A percentile compares a stretch with the other conserved stretches of the same genome.
Evolutionary conservation across 352 stramenopile genomes (phyloP).

Genomic region (Globisporangium cystogenes): DNA sequence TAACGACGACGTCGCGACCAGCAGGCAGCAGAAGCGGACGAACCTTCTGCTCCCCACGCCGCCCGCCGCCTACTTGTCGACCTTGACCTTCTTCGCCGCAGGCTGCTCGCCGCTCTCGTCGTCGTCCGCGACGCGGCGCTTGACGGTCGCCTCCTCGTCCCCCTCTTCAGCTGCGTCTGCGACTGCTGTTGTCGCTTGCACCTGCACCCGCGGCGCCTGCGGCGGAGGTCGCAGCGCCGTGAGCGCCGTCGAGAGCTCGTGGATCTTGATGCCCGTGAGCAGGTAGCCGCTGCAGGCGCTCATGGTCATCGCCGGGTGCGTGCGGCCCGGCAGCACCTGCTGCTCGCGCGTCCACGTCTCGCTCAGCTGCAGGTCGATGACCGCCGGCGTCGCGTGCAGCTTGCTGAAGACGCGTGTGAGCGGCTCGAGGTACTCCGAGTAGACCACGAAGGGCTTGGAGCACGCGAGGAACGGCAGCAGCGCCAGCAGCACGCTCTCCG

Average conservation of each 20-base stretch:
- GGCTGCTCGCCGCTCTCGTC: not conserved
- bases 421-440: constrained; percentile 92
- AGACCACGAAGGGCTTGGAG: constrained; percentile 95
- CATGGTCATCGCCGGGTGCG: constrained; percentile 97
- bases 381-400: constrained; percentile 86
- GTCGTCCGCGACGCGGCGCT: not conserved
- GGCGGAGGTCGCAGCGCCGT: not conserved
- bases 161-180: too few species aligned
- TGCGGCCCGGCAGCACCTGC: constrained; percentile 91
- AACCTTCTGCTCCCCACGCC: too few species aligned
- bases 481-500: constrained; percentile 74
- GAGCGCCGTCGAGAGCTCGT: constrained; percentile 15
- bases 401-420: constrained; percentile 87
- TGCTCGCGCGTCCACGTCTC: constrained; percentile 96
- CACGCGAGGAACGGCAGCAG: constrained; percentile 88
- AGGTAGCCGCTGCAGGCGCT: constrained; percentile 94
- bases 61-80: constrained; percentile 1
- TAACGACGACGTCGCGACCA: too few species aligned
- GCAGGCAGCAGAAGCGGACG: too few species aligned
- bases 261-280: constrained; percentile 91
- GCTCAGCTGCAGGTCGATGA: constrained; percentile 93
- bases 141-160: not conserved
- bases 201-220: too few species aligned
- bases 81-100: constrained; percentile 14
- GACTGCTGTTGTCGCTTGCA: too few species aligned